phyloP scores from a whole-genome alignment of 2,329 filamentous ascomycete genomes.

The Aspergillus neoniger region DNA sequence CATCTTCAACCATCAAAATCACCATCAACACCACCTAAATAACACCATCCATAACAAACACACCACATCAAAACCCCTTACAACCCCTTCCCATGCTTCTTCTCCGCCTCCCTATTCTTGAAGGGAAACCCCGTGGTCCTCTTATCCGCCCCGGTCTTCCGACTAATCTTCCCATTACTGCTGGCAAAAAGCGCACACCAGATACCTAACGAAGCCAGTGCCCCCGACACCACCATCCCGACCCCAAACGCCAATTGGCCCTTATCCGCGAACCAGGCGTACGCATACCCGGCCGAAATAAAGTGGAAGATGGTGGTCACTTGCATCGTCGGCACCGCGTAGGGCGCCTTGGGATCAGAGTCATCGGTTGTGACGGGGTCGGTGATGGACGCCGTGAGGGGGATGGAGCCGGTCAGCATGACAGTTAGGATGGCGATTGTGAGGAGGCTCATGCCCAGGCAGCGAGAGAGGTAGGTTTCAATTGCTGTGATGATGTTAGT shows the following conservation, averaged over 20 bases:
- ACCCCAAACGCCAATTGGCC: slow-evolving; percentile 61
- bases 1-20: too few relatives aligned
- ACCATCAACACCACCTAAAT: too few relatives aligned
- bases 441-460: slow-evolving; percentile 67
- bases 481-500: slow-evolving; percentile 48
- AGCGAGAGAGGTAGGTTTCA: slow-evolving; percentile 73
- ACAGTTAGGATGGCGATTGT: slow-evolving; percentile 65
- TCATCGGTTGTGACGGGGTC: slow-evolving; percentile 47
- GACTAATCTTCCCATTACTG: slow-evolving; percentile 58
- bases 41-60: too few relatives aligned
- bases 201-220: slow-evolving; percentile 62
- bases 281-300: slow-evolving; percentile 65
- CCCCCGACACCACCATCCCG: slow-evolving; percentile 59
- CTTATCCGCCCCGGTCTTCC: slow-evolving; percentile 67
- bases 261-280: slow-evolving; percentile 63
- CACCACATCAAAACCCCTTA: not conserved
- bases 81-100: slow-evolving; percentile 46
- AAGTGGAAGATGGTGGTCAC: slow-evolving; percentile 69
- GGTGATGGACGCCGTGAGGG: slow-evolving; percentile 56
- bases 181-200: slow-evolving; percentile 66
- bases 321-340: slow-evolving; percentile 66
- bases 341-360: slow-evolving; percentile 57
- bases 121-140: slow-evolving; percentile 68
- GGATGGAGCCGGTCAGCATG: slow-evolving; percentile 70
- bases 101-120: slow-evolving; percentile 59